Base-by-base conservation (phyloP, 331 rosid genomes). In the Acacia concinna region DNA sequence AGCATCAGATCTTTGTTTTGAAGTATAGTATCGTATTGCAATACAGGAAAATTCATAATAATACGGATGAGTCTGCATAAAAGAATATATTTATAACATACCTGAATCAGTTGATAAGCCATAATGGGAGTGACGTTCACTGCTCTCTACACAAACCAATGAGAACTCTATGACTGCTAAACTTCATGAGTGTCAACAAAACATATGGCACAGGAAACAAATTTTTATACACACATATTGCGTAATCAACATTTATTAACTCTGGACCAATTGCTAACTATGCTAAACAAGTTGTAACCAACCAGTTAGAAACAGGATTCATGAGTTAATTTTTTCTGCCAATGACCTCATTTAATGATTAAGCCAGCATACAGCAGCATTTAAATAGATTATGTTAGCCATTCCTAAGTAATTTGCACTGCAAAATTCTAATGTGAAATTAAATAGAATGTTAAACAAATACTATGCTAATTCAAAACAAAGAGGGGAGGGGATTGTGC, bases 41-140 rank as follows among this genome's bases (percentile, higher is more conserved):
- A 68, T 49, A 72, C 21, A 57, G 40, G 47, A 12, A 6, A 28
- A 14, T 37, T 63, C 74, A 68, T 30, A 13, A 27, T 34, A 62
- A n/a, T 31, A 54, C 8, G 59, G 46, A 47, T 4, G 25, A 41
- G 76, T 30, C 23, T 34, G 67, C 20, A 3, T 63, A 8, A 72
- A 28, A 51, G 46, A 70, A 68, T 68, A 27, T 35, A 71, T 57
- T 63, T 44, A 59, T 8, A 71, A 34, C 84, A 70, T 84, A 90
- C 97, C 97, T 90, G 93, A 85, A 94, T 89, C 62, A 92, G 78
- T 68, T 91, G 82, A 78, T 89, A 83, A 18, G 98, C 97, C 88
- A 92, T 90, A 11, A 72, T 46, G 27, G 97, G 97, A 70, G 95
- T 94, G 72, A 94, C 77, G 74, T 84, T 92, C 82, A 94, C 90